phyloP scores from a whole-genome alignment of 371 early-diverging fungal species.

The Apophysomyces elegans region DNA sequence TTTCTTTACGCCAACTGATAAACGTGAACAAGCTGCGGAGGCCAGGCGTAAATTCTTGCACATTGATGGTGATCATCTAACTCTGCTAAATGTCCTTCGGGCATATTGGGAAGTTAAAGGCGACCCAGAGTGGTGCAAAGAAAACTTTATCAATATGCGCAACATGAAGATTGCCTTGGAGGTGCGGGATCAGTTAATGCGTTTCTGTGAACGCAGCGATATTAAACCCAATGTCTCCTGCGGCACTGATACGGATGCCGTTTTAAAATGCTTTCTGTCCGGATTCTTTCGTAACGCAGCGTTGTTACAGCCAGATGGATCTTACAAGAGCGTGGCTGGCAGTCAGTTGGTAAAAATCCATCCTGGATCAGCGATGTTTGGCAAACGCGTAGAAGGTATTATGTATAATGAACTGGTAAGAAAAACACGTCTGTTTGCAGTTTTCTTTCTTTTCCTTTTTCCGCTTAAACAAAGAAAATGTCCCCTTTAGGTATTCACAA shows the following conservation, averaged over 20 bases:
- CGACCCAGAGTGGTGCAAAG: constrained; percentile 86
- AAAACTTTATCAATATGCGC: constrained; percentile 87
- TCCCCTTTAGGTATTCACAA: constrained; percentile 74
- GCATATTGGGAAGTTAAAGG: constrained; percentile 79
- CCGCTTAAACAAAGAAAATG: neutral
- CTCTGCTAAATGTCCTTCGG: constrained; percentile 80
- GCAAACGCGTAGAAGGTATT: constrained; percentile 76
- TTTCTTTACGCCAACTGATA: constrained; percentile 86
- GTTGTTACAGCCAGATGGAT: constrained; percentile 85
- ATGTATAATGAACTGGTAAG: constrained; percentile 92
- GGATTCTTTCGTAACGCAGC: constrained; percentile 94
- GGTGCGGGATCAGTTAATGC: constrained; percentile 84
- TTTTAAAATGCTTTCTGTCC: constrained; percentile 85
- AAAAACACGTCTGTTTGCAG: neutral
- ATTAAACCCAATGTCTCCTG: constrained; percentile 69
- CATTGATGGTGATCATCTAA: constrained; percentile 92
- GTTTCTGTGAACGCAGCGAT: constrained; percentile 71
- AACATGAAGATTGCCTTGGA: constrained; percentile 88
- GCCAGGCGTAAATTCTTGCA: constrained; percentile 77
- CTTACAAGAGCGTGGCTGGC: constrained; percentile 81
- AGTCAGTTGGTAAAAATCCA: constrained; percentile 82
- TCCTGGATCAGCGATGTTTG: constrained; percentile 86
- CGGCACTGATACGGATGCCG: constrained; percentile 71
- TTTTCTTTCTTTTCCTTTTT: neutral
- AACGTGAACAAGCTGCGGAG: constrained; percentile 85